These are phyloP conservation scores for Volvox carteri DNA, from an alignment of 163 green algal species.

Conservation along the genomic window DNA sequence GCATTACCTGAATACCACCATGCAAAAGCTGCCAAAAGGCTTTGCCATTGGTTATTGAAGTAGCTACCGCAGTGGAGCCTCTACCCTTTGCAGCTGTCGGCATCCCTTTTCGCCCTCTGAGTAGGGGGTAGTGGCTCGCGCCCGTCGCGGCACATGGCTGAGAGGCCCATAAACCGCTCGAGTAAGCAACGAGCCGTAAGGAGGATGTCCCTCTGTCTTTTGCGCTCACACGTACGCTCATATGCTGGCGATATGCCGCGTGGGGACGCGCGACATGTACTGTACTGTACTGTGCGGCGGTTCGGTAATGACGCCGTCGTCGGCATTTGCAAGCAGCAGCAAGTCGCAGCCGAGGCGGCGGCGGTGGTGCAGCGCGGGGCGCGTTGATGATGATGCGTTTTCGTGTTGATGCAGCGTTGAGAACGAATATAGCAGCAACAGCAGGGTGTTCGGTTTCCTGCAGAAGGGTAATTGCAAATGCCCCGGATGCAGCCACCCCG, in stretches of 20 bases:
- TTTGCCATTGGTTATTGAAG: constrained; percentile 33
- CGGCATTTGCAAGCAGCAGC: neutral
- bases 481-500: neutral
- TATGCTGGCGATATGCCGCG: constrained; percentile 2
- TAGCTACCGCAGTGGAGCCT: no score
- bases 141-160: constrained; percentile 3
- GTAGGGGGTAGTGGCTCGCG: neutral
- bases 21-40: constrained; percentile 21
- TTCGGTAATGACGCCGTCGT: constrained; percentile 7
- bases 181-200: neutral
- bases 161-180: neutral
- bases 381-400: no score
- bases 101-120: constrained; percentile 17
- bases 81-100: neutral
- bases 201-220: neutral
- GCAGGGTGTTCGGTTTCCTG: constrained; percentile 33
- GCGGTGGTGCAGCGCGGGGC: neutral
- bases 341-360: constrained; percentile 21
- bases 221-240: constrained; percentile 14
- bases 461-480: constrained; percentile 23
- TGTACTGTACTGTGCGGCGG: constrained; percentile 1
- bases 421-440: no score
- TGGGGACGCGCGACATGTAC: neutral
- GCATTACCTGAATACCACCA: constrained; percentile 7
- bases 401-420: constrained; percentile 27